Evolutionary conservation across 768 basidiomycete genomes (phyloP).

Genomic region (Scleroderma bovista): DNA sequence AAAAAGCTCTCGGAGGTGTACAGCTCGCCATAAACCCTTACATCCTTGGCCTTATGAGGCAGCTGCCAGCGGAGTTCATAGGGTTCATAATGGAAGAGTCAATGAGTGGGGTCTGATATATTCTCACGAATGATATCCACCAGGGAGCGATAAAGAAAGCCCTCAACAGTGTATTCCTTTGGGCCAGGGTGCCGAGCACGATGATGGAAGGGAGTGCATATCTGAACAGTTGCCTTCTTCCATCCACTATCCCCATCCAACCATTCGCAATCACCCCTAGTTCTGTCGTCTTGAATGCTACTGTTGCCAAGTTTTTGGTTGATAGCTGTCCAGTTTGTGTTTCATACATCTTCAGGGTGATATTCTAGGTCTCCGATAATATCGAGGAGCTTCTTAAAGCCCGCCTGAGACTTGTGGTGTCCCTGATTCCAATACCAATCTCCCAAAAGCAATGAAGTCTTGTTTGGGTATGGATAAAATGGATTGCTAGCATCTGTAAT

Average conservation of each 20-base stretch:
- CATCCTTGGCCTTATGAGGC: too few species aligned
- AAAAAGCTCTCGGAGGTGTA: too few species aligned
- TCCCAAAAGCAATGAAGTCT: slow-evolving; percentile 8
- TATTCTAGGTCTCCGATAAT: slow-evolving; percentile 5
- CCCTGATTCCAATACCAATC: slow-evolving; percentile 18
- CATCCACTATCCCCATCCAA: background rate
- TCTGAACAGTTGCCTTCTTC: too few species aligned
- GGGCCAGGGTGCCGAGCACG: too few species aligned
- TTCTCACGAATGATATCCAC: too few species aligned
- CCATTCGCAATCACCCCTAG: background rate
- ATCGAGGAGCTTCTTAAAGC: slow-evolving; percentile 10
- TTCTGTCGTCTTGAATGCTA: background rate
- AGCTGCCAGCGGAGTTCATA: too few species aligned
- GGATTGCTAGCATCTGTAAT: background rate
- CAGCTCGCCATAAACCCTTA: too few species aligned
- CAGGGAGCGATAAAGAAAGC: too few species aligned
- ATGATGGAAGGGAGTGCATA: too few species aligned
- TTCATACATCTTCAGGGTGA: background rate
- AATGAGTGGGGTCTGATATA: too few species aligned
- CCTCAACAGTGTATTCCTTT: too few species aligned
- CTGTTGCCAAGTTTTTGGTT: background rate
- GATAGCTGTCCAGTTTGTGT: background rate
- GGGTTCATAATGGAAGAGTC: too few species aligned
- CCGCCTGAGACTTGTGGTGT: slow-evolving; percentile 13
- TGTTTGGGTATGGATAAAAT: slow-evolving; percentile 14